A percentile compares a stretch with the other conserved stretches of the same genome.
phyloP scores from a whole-genome alignment of 2,329 filamentous ascomycete genomes.

The Aspergillus puulaauensis region DNA sequence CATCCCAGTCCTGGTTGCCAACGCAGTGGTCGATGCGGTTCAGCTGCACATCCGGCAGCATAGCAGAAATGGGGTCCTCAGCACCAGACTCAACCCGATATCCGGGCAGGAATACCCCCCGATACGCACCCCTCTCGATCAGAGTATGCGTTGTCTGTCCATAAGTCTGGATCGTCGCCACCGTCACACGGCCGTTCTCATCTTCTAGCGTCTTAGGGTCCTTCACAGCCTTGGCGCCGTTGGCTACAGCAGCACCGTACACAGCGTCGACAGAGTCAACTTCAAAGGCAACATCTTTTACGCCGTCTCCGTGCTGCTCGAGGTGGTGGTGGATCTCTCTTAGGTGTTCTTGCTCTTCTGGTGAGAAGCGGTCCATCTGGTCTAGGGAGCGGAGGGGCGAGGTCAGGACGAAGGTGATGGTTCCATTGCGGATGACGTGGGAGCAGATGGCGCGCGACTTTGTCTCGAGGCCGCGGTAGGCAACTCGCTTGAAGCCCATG shows the following conservation, averaged over 20 bases:
- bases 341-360: conserved; percentile 65
- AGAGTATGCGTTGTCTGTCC: conserved; percentile 95
- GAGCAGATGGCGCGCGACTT: conserved; percentile 78
- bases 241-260: conserved; percentile 68
- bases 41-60: conserved; percentile 65
- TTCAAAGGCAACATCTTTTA: conserved; percentile 94
- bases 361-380: conserved; percentile 55
- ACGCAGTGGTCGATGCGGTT: conserved; percentile 92
- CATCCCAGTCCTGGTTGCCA: conserved; percentile 93
- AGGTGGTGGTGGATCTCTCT: conserved; percentile 78
- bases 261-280: conserved; percentile 85
- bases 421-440: conserved; percentile 61
- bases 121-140: conserved; percentile 70
- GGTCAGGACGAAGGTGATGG: conserved; percentile 45
- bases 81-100: conserved; percentile 59
- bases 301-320: conserved; percentile 85
- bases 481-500: conserved; percentile 80
- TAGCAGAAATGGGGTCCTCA: conserved; percentile 46
- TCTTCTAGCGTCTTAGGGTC: conserved; percentile 60
- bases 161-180: conserved; percentile 85
- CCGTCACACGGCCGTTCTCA: conserved; percentile 64
- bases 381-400: conserved; percentile 59
- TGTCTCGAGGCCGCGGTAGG: conserved; percentile 86
- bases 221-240: conserved; percentile 41
- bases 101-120: conserved; percentile 78